phyloP scores from a whole-genome alignment of 305 asterid species.

The Plantago coronopus region DNA sequence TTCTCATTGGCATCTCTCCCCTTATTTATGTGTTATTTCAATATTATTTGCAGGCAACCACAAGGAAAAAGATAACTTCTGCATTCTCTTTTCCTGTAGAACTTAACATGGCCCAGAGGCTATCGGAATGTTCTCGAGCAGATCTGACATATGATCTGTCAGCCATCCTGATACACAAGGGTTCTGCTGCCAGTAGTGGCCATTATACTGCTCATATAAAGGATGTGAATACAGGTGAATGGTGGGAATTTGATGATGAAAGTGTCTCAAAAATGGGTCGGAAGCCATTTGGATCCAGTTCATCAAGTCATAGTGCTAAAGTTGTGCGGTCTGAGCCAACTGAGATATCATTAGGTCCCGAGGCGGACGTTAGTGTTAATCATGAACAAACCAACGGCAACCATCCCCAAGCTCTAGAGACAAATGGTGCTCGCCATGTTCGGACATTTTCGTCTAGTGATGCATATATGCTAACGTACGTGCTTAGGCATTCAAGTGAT shows the following conservation, averaged over 20 bases:
- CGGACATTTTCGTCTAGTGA: slow-evolving; percentile 77
- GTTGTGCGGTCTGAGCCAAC: slow-evolving; percentile 40
- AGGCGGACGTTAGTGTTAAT: slow-evolving; percentile 33
- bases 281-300: slow-evolving; percentile 64
- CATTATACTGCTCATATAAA: slow-evolving; percentile 90
- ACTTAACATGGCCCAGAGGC: slow-evolving; percentile 68
- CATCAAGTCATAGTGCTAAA: slow-evolving; percentile 47
- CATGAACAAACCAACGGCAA: slow-evolving; percentile 35
- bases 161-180: slow-evolving; percentile 95
- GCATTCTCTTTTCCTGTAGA: slow-evolving; percentile 78
- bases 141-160: slow-evolving; percentile 78
- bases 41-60: slow-evolving; percentile 74
- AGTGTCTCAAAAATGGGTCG: slow-evolving; percentile 74
- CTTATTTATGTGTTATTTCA: slow-evolving; percentile 25
- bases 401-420: slow-evolving; percentile 36
- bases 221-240: slow-evolving; percentile 74
- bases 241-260: slow-evolving; percentile 99
- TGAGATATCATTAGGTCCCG: slow-evolving; percentile 43
- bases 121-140: slow-evolving; percentile 52
- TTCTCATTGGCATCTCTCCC: slow-evolving; percentile 19
- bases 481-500: slow-evolving; percentile 45
- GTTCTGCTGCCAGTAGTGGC: slow-evolving; percentile 94
- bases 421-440: slow-evolving; percentile 39
- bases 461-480: slow-evolving; percentile 97
- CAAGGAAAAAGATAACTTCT: slow-evolving; percentile 91